Evolutionary conservation across 768 basidiomycete genomes (phyloP).

Genomic region (Suillus bovinus): DNA sequence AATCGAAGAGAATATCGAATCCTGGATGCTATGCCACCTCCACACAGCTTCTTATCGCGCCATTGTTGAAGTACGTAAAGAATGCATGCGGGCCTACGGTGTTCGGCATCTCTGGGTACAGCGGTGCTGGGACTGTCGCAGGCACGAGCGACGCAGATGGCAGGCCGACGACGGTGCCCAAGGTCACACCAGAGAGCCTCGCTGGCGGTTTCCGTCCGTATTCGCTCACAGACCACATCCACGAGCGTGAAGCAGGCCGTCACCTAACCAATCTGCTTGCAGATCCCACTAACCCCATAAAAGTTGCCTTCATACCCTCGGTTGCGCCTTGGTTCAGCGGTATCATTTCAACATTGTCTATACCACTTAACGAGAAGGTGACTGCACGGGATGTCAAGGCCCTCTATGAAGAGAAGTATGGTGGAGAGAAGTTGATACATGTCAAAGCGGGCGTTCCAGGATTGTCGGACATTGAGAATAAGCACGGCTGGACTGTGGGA

Average conservation of each 20-base stretch:
- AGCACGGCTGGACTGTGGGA: slow-evolving; percentile 89
- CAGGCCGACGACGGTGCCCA: slow-evolving; percentile 73
- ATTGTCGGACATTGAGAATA: slow-evolving; percentile 72
- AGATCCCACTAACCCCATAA: slow-evolving; percentile 36
- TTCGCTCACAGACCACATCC: slow-evolving; percentile 94
- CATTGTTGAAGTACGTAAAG: slow-evolving; percentile 73
- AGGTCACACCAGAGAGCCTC: slow-evolving; percentile 77
- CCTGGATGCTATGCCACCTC: slow-evolving; percentile 98
- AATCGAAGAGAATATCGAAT: slow-evolving; percentile 88
- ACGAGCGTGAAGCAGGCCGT: slow-evolving; percentile 91
- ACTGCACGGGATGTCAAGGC: slow-evolving; percentile 69
- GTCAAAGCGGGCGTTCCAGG: slow-evolving; percentile 71
- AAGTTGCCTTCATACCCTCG: slow-evolving; percentile 82
- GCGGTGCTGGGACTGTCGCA: slow-evolving; percentile 88
- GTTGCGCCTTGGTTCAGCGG: slow-evolving; percentile 97
- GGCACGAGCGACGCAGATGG: slow-evolving; percentile 65
- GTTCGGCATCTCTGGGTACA: slow-evolving; percentile 93
- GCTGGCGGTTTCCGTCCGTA: slow-evolving; percentile 81
- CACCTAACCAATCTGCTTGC: slow-evolving; percentile 72
- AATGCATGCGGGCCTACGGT: slow-evolving; percentile 69
- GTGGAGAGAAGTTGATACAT: slow-evolving; percentile 68
- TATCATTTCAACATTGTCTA: slow-evolving; percentile 84
- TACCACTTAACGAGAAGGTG: slow-evolving; percentile 70
- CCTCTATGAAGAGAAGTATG: slow-evolving; percentile 80
- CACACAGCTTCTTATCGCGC: slow-evolving; percentile 88